Conservation (phyloP, 106 monocot genomes). For the Narthecium ossifragum region DNA sequence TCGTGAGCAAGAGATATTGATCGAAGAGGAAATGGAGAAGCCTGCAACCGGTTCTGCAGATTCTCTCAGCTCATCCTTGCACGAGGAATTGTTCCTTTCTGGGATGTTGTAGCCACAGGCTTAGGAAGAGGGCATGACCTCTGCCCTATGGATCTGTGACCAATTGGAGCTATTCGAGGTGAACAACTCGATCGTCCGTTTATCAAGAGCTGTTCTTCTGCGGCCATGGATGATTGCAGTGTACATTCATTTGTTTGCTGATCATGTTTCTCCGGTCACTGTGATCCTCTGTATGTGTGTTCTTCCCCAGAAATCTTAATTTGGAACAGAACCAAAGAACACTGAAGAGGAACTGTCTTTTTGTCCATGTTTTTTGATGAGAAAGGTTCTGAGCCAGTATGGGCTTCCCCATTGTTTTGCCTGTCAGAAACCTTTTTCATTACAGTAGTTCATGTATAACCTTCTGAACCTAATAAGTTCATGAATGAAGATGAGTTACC, state of each 20-base stretch:
- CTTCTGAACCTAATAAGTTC: conserved; percentile 1
- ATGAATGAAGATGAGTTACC: conserved; percentile 1
- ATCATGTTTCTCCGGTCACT: conserved; percentile 2
- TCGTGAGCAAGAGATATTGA: conserved; percentile 31
- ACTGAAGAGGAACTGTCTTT: not conserved
- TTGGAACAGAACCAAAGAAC: too few species aligned
- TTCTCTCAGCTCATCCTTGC: conserved; percentile 3
- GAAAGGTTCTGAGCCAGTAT: conserved; percentile 7
- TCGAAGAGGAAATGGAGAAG: conserved; percentile 24
- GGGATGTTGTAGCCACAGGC: not conserved
- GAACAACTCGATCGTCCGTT: conserved; percentile 13
- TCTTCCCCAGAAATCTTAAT: too few species aligned
- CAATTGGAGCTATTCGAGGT: not conserved
- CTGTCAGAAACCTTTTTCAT: not conserved
- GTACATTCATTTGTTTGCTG: conserved; percentile 15
- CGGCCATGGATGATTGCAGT: conserved; percentile 21
- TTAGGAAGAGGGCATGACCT: not conserved
- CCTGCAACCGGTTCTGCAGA: not conserved
- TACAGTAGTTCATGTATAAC: not conserved
- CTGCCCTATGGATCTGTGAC: not conserved
- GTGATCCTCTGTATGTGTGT: not conserved
- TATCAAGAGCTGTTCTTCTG: conserved; percentile 16
- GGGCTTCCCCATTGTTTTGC: conserved; percentile 8
- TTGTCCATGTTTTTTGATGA: conserved; percentile 14
- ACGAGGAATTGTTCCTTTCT: not conserved